These are phyloP conservation scores for Tolypocladium inflatum DNA, from an alignment of 2,329 filamentous ascomycete genomes.

Conservation along the genomic window DNA sequence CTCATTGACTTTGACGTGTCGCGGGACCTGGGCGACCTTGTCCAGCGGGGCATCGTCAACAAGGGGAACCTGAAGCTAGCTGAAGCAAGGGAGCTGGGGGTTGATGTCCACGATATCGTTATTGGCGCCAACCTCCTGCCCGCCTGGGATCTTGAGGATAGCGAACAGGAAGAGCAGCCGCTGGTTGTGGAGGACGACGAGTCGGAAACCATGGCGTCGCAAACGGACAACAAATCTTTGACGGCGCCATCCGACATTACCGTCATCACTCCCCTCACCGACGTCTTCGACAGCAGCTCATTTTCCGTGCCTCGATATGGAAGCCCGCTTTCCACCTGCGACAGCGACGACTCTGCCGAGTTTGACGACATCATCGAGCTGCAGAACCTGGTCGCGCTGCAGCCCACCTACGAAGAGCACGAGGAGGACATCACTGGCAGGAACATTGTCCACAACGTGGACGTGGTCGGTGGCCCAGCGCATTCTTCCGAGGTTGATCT, in stretches of 20 bases:
- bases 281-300: conserved; percentile 1
- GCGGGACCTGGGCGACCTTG: conserved; percentile 7
- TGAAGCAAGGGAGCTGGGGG: conserved; percentile 12
- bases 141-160: conserved; percentile 11
- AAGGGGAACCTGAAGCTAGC: conserved; percentile 17
- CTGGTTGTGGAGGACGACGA: background rate
- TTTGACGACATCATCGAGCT: conserved; percentile 7
- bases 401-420: conserved; percentile 10
- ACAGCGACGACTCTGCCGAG: conserved; percentile 5
- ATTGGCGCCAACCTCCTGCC: conserved; percentile 19
- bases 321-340: background rate
- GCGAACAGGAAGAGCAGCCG: background rate
- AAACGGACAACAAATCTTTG: background rate
- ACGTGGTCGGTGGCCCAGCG: conserved; percentile 8
- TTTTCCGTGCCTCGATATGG: background rate
- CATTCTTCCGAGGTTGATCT: conserved; percentile 12
- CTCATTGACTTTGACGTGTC: conserved; percentile 10
- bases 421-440: background rate
- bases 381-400: conserved; percentile 10
- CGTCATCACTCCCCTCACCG: background rate
- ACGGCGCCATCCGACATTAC: background rate
- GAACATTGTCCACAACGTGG: conserved; percentile 18
- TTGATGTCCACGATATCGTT: conserved; percentile 10
- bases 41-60: conserved; percentile 11
- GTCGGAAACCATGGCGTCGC: background rate